Conservation (phyloP, 495 filamentous ascomycete species). For the Neurospora sp. region DNA sequence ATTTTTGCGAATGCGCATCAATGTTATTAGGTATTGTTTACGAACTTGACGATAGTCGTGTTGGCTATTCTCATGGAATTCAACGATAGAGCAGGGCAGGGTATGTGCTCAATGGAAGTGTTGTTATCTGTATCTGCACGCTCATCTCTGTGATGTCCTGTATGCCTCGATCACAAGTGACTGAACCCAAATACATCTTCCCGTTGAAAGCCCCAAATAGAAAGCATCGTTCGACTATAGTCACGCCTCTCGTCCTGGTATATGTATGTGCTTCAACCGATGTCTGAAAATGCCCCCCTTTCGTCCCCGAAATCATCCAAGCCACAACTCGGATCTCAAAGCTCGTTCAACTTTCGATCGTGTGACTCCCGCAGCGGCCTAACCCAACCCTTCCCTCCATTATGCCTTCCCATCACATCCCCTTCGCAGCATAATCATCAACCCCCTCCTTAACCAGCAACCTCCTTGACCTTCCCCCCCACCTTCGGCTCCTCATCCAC, state of each 20-base stretch:
- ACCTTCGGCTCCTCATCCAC: slow-evolving; percentile 69
- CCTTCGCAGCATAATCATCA: neutral
- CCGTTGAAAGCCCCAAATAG: neutral
- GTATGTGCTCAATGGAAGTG: neutral
- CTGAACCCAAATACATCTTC: neutral
- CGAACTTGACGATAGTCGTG: neutral
- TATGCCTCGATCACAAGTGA: neutral
- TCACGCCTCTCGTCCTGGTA: neutral
- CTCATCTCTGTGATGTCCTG: neutral
- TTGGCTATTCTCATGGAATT: neutral
- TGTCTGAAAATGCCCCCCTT: neutral
- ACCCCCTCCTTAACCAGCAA: slow-evolving; percentile 35
- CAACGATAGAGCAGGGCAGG: neutral
- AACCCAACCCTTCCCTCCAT: neutral
- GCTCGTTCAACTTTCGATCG: neutral
- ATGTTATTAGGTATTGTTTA: neutral
- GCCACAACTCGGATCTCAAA: neutral
- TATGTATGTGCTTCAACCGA: neutral
- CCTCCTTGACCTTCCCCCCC: slow-evolving; percentile 67
- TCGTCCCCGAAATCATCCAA: neutral
- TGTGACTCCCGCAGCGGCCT: neutral
- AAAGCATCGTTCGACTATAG: neutral
- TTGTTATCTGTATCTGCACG: neutral
- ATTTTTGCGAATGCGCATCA: neutral
- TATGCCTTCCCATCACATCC: neutral